Conservation (phyloP, 768 basidiomycete species). For the Porpolomopsis calyptriformis region DNA sequence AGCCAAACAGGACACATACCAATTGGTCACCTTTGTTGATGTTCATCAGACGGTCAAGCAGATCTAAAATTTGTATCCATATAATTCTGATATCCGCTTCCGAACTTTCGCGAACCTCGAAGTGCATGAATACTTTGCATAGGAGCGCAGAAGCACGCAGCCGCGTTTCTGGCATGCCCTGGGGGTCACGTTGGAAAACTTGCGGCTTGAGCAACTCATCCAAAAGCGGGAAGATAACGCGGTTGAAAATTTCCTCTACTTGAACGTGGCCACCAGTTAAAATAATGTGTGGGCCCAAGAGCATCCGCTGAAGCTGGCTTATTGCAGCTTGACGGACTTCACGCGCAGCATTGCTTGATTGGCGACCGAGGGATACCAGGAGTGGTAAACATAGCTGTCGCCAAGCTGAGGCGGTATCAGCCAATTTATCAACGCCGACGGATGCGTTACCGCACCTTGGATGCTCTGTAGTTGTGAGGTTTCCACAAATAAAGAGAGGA, state of each 20-base stretch:
- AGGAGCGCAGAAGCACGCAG: constrained; percentile 79
- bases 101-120: constrained; percentile 63
- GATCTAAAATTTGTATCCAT: constrained; percentile 85
- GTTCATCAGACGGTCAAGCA: constrained; percentile 82
- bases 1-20: constrained; percentile 37
- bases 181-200: constrained; percentile 65
- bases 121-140: constrained; percentile 94
- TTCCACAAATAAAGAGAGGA: constrained; percentile 50
- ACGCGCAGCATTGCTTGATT: constrained; percentile 75
- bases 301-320: constrained; percentile 69
- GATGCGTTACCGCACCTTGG: constrained; percentile 27
- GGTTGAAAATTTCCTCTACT: constrained; percentile 78
- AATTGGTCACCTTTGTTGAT: constrained; percentile 77
- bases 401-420: constrained; percentile 45
- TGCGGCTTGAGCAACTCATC: constrained; percentile 86
- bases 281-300: constrained; percentile 66
- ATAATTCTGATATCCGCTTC: constrained; percentile 56
- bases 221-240: constrained; percentile 81
- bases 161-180: constrained; percentile 86
- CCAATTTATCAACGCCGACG: not conserved
- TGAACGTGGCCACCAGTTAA: constrained; percentile 50
- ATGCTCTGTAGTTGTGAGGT: constrained; percentile 28
- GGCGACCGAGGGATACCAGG: constrained; percentile 60
- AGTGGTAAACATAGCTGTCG: constrained; percentile 66
- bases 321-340: constrained; percentile 78